phyloP scores from a whole-genome alignment of 2,329 filamentous ascomycete genomes.

The Exserohilum turcica region DNA sequence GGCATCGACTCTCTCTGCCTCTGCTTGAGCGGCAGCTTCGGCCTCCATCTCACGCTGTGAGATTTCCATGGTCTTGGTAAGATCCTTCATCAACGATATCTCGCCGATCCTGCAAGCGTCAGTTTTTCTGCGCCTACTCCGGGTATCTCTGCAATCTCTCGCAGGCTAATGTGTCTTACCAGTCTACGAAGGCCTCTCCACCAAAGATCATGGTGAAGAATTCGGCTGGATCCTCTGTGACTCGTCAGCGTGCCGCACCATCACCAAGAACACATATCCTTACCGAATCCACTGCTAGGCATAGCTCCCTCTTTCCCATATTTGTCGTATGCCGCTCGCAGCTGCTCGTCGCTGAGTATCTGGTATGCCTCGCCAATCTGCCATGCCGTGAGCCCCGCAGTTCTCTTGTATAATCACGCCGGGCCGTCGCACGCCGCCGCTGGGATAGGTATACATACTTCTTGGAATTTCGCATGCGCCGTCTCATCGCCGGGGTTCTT shows the following conservation, averaged over 20 bases:
- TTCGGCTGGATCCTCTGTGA: constrained; percentile 83
- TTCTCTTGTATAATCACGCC: constrained; percentile 6
- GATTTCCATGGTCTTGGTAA: constrained; percentile 98
- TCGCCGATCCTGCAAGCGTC: constrained; percentile 73
- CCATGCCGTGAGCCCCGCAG: constrained; percentile 30
- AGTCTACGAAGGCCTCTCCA: constrained; percentile 91
- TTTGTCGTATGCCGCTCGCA: constrained; percentile 93
- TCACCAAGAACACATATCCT: constrained; percentile 18
- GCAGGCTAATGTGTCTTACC: constrained; percentile 48
- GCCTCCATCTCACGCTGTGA: constrained; percentile 81
- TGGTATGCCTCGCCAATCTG: constrained; percentile 74
- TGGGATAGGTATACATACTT: constrained; percentile 57
- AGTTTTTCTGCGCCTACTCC: constrained; percentile 1
- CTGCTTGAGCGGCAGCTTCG: constrained; percentile 62
- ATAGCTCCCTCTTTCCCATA: constrained; percentile 94
- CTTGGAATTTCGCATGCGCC: constrained; percentile 92
- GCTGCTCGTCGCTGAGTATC: constrained; percentile 83
- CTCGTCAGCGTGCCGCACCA: constrained; percentile 25
- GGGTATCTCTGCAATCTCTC: neutral
- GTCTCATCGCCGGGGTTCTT: constrained; percentile 97
- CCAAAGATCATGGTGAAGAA: constrained; percentile 99
- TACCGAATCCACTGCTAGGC: constrained; percentile 86
- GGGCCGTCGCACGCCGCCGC: constrained; percentile 4
- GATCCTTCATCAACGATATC: constrained; percentile 97
- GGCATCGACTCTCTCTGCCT: constrained; percentile 38